Conservation (phyloP, 805 yeast species). For the Vanderwaltozyma verrucispora region DNA sequence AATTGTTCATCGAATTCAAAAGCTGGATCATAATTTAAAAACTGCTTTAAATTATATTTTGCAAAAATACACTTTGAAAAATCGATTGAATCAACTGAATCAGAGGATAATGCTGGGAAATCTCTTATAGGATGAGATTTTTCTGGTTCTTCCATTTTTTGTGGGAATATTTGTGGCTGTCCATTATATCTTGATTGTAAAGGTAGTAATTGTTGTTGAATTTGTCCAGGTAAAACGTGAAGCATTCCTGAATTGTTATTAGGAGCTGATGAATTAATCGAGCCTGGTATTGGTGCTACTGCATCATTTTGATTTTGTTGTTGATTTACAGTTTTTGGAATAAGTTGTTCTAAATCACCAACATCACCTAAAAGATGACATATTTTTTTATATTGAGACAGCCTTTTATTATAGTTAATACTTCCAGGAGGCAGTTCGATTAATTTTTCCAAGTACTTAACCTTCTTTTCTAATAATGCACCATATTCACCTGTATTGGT, state of each 20-base stretch:
- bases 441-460: conserved; percentile 40
- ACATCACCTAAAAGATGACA: conserved; percentile 26
- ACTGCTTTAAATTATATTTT: conserved; percentile 37
- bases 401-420: conserved; percentile 22
- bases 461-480: conserved; percentile 41
- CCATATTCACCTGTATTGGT: conserved; percentile 35
- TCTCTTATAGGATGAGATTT: neutral
- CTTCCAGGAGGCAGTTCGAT: conserved; percentile 26
- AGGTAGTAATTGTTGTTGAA: neutral
- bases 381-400: conserved; percentile 29
- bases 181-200: neutral
- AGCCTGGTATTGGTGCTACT: neutral
- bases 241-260: neutral
- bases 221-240: neutral
- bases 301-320: neutral
- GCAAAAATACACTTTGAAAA: conserved; percentile 34
- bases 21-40: conserved; percentile 39
- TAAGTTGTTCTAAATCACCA: conserved; percentile 4
- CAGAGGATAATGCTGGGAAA: conserved; percentile 12
- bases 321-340: neutral
- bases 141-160: neutral
- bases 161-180: neutral
- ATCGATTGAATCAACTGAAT: conserved; percentile 32
- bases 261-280: neutral
- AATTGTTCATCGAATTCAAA: conserved; percentile 40